Evolutionary conservation across 768 basidiomycete species (phyloP), one percentile per base, ranked within the genome.

Genomic region (Daedaleopsis sinensis): DNA sequence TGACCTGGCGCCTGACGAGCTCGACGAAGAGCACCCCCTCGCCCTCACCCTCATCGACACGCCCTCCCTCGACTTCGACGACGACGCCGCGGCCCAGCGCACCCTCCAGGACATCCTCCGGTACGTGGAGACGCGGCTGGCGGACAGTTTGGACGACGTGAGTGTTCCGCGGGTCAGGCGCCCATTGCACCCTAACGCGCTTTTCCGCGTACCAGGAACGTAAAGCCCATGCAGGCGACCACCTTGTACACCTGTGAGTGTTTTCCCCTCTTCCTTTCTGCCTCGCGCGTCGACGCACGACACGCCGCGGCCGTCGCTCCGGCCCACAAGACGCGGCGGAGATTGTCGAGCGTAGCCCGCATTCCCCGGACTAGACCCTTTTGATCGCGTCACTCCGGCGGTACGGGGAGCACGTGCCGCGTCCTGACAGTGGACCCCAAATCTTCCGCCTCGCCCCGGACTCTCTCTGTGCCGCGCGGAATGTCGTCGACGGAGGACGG

Each of bases 211-310:
- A 66, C 52, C 72, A 93, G 91, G 89, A 90, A 54, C 84, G 87
- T 81, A 87, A 85, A 69, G 82, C 86, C 12, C 82, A 84, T 70
- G 79, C 76, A 62, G 88, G 87, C 60, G 87, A 91, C 78, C 85
- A 89, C 69, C 90, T 90, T 76, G 84, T 94, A 59, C 92, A 94
- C 78, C 77, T 94, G 89, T 93, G 71, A 65, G 83, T 80, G n/a
- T 32, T 7, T 32, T 32, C 27, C 27, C 56, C 55, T 60, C 55
- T 57, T 46, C 27, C 27, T 52, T 37, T 16, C 55, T 23, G 38
- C 37, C 54, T 50, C 52, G 62, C 59, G 42, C 59, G 47, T 57
- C 44, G 54, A 46, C 21, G 24, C 37, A 7, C n/a, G 32, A 58
- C 49, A 42, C 37, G 52, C 59, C 52, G 55, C 54, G 62, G 50